A percentile compares a stretch with the other conserved stretches of the same genome.
These are phyloP conservation scores for Saccharomycopsis selenospora DNA, from an alignment of 805 yeast genomes.

Conservation along the genomic window DNA sequence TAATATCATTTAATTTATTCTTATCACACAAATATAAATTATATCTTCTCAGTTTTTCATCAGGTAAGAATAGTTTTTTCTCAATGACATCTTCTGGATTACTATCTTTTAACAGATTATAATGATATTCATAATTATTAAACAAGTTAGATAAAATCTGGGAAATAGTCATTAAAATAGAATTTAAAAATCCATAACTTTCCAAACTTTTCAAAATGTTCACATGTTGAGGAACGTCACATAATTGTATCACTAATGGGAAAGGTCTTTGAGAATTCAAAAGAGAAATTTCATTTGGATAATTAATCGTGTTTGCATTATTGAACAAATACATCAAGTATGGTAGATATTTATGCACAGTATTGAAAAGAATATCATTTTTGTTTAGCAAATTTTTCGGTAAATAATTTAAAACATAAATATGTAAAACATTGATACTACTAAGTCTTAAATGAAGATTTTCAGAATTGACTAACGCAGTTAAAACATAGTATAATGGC, in stretches of 20 bases:
- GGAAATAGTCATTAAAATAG: not conserved
- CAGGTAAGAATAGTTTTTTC: not conserved
- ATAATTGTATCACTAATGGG: constrained; percentile 4
- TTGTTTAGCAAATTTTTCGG: not conserved
- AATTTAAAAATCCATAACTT: not conserved
- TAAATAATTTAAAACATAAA: constrained; percentile 1
- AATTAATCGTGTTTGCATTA: not conserved
- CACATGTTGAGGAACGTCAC: constrained; percentile 2
- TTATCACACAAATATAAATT: not conserved
- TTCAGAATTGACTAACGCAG: constrained; percentile 11
- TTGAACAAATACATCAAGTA: constrained; percentile 7
- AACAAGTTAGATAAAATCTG: not conserved
- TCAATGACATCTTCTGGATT: not conserved
- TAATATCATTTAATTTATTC: not conserved
- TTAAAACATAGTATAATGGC: constrained; percentile 7
- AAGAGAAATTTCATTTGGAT: constrained; percentile 11
- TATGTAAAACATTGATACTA: constrained; percentile 10
- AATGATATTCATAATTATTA: not conserved
- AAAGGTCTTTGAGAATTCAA: constrained; percentile 5
- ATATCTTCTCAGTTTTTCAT: not conserved
- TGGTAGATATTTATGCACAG: constrained; percentile 15
- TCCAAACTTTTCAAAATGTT: not conserved
- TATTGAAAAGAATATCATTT: not conserved
- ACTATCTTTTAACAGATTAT: not conserved
- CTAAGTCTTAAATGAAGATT: constrained; percentile 11